These are phyloP conservation scores for Chaetomium sp. DNA, from an alignment of 2,329 filamentous ascomycete species.

Conservation along the genomic window DNA sequence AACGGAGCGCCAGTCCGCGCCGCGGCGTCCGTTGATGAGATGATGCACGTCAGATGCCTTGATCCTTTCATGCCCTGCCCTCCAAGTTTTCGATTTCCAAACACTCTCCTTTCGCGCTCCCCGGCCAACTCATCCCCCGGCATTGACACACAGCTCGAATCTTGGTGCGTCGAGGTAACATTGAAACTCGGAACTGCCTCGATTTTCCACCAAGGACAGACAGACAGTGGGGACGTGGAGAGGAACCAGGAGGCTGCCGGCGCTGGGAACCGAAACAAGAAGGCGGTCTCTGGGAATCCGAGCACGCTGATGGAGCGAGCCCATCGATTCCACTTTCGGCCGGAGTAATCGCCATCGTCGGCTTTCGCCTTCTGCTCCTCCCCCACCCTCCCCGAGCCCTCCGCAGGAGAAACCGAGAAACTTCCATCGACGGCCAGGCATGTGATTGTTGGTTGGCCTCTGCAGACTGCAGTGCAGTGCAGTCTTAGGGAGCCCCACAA, in stretches of 20 bases:
- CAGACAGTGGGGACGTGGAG: background rate
- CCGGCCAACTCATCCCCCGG: background rate
- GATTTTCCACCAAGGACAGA: background rate
- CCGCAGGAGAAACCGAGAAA: background rate
- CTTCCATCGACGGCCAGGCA: background rate
- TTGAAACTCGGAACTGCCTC: background rate
- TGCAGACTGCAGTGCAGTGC: no score
- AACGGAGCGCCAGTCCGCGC: background rate
- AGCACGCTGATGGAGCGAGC: background rate
- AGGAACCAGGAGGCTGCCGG: background rate
- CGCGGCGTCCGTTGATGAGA: background rate
- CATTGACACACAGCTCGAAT: background rate
- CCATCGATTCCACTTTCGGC: background rate
- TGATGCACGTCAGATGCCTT: constrained; percentile 5
- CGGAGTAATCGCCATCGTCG: background rate
- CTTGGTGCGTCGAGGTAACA: background rate
- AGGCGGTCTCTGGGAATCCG: background rate
- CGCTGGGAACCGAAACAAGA: background rate
- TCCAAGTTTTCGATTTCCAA: background rate
- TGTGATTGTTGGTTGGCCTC: background rate
- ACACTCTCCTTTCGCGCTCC: background rate
- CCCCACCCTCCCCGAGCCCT: background rate
- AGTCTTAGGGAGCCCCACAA: background rate
- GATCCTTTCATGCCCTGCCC: background rate
- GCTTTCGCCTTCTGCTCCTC: background rate